Conservation (phyloP, 2,329 filamentous ascomycete genomes). For the Sclerotinia nivalis region DNA sequence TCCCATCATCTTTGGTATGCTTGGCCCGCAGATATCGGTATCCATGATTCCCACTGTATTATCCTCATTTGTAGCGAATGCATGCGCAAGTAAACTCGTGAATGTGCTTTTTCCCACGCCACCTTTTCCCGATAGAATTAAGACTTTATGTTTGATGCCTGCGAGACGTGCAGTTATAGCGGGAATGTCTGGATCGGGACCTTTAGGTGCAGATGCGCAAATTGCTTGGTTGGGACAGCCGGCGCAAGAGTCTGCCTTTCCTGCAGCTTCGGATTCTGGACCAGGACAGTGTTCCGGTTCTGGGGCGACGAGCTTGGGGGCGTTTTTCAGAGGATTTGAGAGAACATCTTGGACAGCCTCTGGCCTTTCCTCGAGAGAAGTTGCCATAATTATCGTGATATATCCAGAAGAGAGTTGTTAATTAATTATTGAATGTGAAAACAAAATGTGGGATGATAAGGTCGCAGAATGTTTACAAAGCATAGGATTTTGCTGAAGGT, state of each 20-base stretch:
- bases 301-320: conserved; percentile 85
- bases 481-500: conserved; percentile 6
- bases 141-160: conserved; percentile 84
- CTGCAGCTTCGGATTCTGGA: conserved; percentile 73
- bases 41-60: conserved; percentile 93
- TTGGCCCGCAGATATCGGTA: conserved; percentile 94
- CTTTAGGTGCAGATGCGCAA: conserved; percentile 91
- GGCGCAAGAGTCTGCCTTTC: conserved; percentile 78
- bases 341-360: conserved; percentile 68
- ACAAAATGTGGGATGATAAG: background rate
- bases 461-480: conserved; percentile 22
- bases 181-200: conserved; percentile 90
- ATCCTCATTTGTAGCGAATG: conserved; percentile 78
- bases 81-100: conserved; percentile 82
- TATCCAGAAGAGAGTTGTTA: background rate
- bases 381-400: conserved; percentile 62
- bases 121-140: conserved; percentile 89
- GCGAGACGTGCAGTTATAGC: conserved; percentile 81
- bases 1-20: conserved; percentile 98
- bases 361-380: conserved; percentile 76
- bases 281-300: conserved; percentile 97
- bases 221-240: conserved; percentile 96
- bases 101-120: conserved; percentile 97
- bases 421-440: background rate
- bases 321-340: conserved; percentile 71